Evolutionary conservation across 305 asterid species (phyloP), one percentile per base, ranked within the genome.

Genomic region (Rubia peregrina): DNA sequence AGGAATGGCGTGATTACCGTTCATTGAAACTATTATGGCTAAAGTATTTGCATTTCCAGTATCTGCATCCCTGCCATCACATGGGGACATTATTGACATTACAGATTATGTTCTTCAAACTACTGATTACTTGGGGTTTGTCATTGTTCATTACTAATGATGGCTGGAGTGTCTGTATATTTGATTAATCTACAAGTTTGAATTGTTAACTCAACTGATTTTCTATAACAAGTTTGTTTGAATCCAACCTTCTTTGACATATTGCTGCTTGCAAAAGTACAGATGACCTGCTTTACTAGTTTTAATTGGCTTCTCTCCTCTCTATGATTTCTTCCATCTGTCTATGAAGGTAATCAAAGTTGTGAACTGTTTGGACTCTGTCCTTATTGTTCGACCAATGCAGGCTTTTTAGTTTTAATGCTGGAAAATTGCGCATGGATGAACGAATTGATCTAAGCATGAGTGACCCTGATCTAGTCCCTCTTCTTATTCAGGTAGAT

Each of bases 391-490:
- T 74, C 74, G 60, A 12, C 65, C 49, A 40, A 61, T 85, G 73
- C 92, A 95, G 99, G 87, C 84, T 95, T 68, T 89, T 93, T 85
- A 91, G 91, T 76, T 89, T 78, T 79, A 90, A 89, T 79, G 83
- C 85, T 70, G 95, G 94, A 77, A 91, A 85, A 84, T 74, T 88
- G 85, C 83, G 92, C 43, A 95, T 95, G 95, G 98, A 95, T 87
- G 94, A 90, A 73, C 86, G 97, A 62, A 82, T 91, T 69, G 91
- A 89, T 83, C 87, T 91, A 77, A 86, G 99, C 88, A 95, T 91
- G 99, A 88, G 98, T 77, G 99, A 91, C 80, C 86, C 94, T 53
- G 99, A 91, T 85, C 95, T 95, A 57, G 95, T 95, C 73, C 98
- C 98, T 49, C 97, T 91, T 72, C 78, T 91, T 84, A 81, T 95